Evolutionary conservation across 2,329 filamentous ascomycete genomes (phyloP).

Genomic region (Stemphylium lycopersici): DNA sequence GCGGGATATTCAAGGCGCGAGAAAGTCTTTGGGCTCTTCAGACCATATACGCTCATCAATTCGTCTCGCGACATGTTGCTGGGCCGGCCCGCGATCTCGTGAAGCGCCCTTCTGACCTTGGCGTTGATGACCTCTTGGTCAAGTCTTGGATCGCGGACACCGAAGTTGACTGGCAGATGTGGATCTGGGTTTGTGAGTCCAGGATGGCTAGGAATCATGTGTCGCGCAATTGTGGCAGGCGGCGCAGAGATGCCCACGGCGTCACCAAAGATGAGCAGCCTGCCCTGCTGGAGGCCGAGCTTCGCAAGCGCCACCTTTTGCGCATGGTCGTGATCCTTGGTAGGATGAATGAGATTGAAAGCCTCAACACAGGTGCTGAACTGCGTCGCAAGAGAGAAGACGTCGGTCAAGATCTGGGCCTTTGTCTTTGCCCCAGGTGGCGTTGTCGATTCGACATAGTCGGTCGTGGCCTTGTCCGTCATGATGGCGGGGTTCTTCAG

Average conservation of each 20-base stretch:
- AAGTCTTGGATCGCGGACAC: slow-evolving; percentile 49
- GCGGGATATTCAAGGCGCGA: slow-evolving; percentile 47
- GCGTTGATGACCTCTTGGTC: slow-evolving; percentile 49
- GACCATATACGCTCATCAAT: slow-evolving; percentile 54
- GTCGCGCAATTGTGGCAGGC: slow-evolving; percentile 51
- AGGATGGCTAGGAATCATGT: slow-evolving; percentile 54
- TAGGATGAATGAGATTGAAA: slow-evolving; percentile 54
- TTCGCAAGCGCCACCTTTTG: slow-evolving; percentile 53
- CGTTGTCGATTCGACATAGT: slow-evolving; percentile 25
- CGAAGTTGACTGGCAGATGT: slow-evolving; percentile 54
- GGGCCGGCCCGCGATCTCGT: slow-evolving; percentile 55
- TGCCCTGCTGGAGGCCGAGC: slow-evolving; percentile 55
- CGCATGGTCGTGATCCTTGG: slow-evolving; percentile 50
- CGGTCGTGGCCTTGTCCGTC: slow-evolving; percentile 20
- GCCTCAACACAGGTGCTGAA: slow-evolving; percentile 57
- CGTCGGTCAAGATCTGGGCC: slow-evolving; percentile 47
- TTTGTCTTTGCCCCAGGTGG: slow-evolving; percentile 29
- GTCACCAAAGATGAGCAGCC: slow-evolving; percentile 57
- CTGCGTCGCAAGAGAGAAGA: slow-evolving; percentile 52
- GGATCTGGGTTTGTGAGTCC: slow-evolving; percentile 54
- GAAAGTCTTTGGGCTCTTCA: slow-evolving; percentile 53
- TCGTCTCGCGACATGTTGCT: slow-evolving; percentile 48
- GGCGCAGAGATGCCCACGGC: slow-evolving; percentile 54
- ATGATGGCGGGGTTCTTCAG: slow-evolving; percentile 32
- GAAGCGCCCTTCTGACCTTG: slow-evolving; percentile 50